A percentile compares a stretch with the other conserved stretches of the same genome.
phyloP scores from a whole-genome alignment of 2,329 filamentous ascomycete genomes.

The Albophoma yamanashiensis region DNA sequence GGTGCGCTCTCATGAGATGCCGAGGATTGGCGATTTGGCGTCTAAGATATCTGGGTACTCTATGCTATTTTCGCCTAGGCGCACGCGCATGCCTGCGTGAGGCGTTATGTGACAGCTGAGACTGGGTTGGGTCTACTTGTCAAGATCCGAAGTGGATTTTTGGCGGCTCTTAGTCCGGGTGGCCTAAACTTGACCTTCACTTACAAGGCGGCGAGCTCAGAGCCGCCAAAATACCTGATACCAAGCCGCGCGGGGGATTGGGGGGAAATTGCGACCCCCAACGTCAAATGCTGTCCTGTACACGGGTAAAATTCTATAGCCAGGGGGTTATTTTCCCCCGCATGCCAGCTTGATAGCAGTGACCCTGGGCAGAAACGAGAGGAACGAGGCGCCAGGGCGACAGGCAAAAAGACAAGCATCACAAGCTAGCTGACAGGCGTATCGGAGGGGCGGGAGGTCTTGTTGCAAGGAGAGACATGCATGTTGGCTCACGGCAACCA shows the following conservation, averaged over 20 bases:
- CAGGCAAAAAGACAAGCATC: neutral
- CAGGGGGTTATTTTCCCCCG: no score
- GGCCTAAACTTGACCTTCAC: neutral
- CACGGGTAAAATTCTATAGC: no score
- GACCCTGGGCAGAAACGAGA: neutral
- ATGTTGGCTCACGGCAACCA: neutral
- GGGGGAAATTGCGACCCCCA: no score
- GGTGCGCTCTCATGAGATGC: neutral
- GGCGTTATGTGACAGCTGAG: neutral
- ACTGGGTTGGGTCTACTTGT: no score
- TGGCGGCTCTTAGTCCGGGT: no score
- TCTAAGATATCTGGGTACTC: neutral
- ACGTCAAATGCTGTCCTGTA: no score
- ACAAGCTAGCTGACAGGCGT: neutral
- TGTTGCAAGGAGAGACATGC: conserved; percentile 5
- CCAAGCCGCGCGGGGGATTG: no score
- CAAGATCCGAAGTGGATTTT: no score
- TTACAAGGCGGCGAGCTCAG: neutral
- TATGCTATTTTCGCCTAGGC: neutral
- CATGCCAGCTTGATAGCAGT: neutral
- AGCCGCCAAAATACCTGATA: neutral
- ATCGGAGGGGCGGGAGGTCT: neutral
- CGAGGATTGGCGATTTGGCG: neutral
- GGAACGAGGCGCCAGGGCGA: neutral
- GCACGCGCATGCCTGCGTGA: neutral